These are phyloP conservation scores for Russula olivacea DNA, from an alignment of 768 basidiomycete species.

Conservation along the genomic window DNA sequence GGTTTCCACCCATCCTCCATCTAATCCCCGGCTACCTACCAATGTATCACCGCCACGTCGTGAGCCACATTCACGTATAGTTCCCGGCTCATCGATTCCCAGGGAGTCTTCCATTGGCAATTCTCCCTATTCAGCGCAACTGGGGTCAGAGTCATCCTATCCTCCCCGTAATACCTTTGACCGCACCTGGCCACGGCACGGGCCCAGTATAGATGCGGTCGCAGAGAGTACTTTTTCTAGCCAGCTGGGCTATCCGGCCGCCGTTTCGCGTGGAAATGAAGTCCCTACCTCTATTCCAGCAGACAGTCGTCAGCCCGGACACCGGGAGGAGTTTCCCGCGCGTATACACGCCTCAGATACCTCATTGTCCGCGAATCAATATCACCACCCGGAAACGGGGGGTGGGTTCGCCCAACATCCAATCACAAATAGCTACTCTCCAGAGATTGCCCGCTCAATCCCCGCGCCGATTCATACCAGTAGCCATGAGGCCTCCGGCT, in stretches of 20 bases:
- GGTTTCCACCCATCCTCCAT: neutral
- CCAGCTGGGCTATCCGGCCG: neutral
- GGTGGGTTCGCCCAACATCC: neutral
- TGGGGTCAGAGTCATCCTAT: constrained; percentile 1
- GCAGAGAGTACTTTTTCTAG: neutral
- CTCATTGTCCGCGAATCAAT: neutral
- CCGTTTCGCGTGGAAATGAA: neutral
- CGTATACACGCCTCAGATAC: neutral
- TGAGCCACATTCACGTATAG: constrained; percentile 5
- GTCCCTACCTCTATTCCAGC: neutral
- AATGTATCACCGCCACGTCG: constrained; percentile 11
- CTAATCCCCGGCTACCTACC: neutral
- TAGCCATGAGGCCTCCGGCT: neutral
- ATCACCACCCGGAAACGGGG: neutral
- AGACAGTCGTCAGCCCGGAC: neutral
- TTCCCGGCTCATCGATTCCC: neutral
- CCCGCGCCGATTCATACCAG: neutral
- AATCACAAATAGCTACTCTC: constrained; percentile 1
- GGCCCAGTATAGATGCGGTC: neutral
- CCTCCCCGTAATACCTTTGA: neutral
- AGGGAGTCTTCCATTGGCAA: neutral
- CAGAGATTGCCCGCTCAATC: constrained; percentile 3
- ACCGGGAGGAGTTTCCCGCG: neutral
- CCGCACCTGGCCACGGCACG: neutral
- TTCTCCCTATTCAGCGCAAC: constrained; percentile 3